Evolutionary conservation across 2,329 filamentous ascomycete species (phyloP).

Genomic region (Didymellaceae sp.): DNA sequence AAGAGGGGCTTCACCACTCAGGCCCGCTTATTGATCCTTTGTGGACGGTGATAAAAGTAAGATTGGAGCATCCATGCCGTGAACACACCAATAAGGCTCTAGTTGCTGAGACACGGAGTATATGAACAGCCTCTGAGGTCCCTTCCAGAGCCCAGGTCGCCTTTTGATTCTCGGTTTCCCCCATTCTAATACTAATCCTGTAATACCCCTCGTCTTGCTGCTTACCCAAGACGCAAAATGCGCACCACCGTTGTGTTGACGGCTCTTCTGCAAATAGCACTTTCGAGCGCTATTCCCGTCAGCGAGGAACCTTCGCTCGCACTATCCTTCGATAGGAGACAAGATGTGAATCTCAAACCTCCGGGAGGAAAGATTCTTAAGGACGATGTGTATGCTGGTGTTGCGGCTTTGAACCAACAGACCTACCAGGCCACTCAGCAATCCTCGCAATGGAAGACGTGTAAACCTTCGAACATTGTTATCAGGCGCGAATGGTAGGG

Average conservation of each 20-base stretch:
- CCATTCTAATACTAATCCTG: conserved; percentile 19
- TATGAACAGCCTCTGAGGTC: conserved; percentile 22
- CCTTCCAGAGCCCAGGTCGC: conserved; percentile 15
- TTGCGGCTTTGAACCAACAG: conserved; percentile 35
- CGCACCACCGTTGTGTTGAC: conserved; percentile 26
- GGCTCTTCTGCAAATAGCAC: conserved; percentile 21
- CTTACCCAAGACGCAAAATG: too few species aligned
- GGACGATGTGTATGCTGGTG: conserved; percentile 31
- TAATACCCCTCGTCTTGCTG: too few species aligned
- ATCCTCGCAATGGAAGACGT: conserved; percentile 35
- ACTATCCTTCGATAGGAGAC: conserved; percentile 26
- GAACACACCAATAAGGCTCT: conserved; percentile 9
- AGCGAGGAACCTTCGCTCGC: conserved; percentile 12
- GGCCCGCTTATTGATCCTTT: conserved; percentile 6
- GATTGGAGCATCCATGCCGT: conserved; percentile 3
- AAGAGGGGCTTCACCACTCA: too few species aligned
- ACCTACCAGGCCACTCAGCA: conserved; percentile 33
- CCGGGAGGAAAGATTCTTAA: conserved; percentile 27
- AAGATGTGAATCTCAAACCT: conserved; percentile 15
- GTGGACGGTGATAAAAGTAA: conserved; percentile 1
- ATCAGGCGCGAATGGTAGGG: conserved; percentile 55
- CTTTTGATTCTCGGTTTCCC: conserved; percentile 11
- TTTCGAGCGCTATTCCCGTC: conserved; percentile 26
- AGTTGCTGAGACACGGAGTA: conserved; percentile 17
- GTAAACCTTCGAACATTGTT: conserved; percentile 48